Percentiles rank a stretch among this genome's conserved stretches.
phyloP scores from a whole-genome alignment of 2,329 filamentous ascomycete species.

The Monilinia laxa region DNA sequence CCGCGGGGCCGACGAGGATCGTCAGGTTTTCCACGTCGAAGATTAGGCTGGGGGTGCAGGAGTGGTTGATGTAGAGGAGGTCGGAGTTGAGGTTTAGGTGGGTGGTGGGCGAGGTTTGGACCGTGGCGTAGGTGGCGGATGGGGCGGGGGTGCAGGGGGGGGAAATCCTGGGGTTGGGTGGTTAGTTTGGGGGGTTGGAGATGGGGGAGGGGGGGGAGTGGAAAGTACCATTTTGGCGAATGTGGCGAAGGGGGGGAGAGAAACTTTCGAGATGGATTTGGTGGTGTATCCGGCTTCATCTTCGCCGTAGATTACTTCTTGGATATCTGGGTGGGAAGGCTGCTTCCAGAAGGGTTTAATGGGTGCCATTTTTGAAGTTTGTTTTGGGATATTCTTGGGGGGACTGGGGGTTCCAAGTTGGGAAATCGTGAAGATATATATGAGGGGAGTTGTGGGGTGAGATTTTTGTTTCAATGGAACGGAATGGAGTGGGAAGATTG shows the following conservation, averaged over 20 bases:
- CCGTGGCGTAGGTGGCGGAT: constrained; percentile 61
- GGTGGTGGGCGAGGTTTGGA: constrained; percentile 55
- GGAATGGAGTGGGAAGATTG: too few species aligned
- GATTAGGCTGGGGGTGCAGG: constrained; percentile 52
- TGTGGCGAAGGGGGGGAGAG: constrained; percentile 60
- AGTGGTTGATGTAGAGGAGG: constrained; percentile 67
- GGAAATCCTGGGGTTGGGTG: constrained; percentile 46
- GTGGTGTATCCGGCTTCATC: constrained; percentile 52
- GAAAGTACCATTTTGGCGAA: constrained; percentile 58
- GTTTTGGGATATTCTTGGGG: neutral
- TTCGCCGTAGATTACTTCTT: constrained; percentile 54
- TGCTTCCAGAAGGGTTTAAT: constrained; percentile 59
- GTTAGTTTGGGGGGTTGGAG: neutral
- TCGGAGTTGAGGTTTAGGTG: constrained; percentile 66
- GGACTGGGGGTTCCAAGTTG: neutral
- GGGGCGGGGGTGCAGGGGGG: constrained; percentile 57
- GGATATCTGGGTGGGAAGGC: constrained; percentile 59
- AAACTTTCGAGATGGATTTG: constrained; percentile 57
- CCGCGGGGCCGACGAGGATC: constrained; percentile 49
- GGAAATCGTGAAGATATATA: constrained; percentile 4
- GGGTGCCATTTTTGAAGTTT: constrained; percentile 48
- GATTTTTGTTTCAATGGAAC: neutral
- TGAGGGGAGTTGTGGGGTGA: neutral
- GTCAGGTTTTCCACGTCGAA: constrained; percentile 59
- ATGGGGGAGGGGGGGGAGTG: neutral